Base-by-base conservation (phyloP, 2,329 filamentous ascomycete species). In the Apiospora hydei region DNA sequence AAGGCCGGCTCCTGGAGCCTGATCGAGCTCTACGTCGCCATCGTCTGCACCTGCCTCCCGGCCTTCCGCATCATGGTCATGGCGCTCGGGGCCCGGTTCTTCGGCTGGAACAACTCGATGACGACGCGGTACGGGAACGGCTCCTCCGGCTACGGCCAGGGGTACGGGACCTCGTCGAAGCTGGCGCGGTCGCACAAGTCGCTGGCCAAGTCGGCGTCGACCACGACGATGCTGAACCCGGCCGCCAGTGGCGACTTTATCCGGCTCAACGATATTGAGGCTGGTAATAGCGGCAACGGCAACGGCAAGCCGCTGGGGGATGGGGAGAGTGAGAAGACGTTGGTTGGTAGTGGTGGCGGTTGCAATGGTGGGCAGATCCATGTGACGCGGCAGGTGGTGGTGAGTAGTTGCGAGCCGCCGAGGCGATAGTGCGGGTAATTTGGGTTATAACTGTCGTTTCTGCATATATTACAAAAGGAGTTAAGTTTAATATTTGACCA, bases 21-120 rank as follows among this genome's bases (percentile, higher is more conserved):
- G 21, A 78, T 84, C 46, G 84, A 85, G 74, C 78, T 83, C 71
- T 80, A 84, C 71, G 80, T 83, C 1, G 83, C 81, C 41, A 82
- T 85, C 69, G 81, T 85, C 21, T 85, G 83, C 74, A 82, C 82
- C 7, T 84, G 83, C 76, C 81, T 85, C 75, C 84, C 84, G 1
- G 77, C 79, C 18, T 72, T 79, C 13, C 78, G 78, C 26, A 70
- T 73, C 14, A 73, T 80, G n/a, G 71, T 79, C 69, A 67, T 73
- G 67, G 68, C 43, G 38, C 16, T 74, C 41, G 71, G 72, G 26
- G 53, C 68, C 1, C 70, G 71, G 26, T 57, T 34, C 30, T 41
- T 69, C 18, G 47, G 67, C 26, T 69, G 67, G 67, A 49, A 46
- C 47, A 53, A 53, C 67, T 41, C 34, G 10, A 53, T 41, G 67